phyloP scores from a whole-genome alignment of 2,329 filamentous ascomycete species.

The Penicillium sp. region DNA sequence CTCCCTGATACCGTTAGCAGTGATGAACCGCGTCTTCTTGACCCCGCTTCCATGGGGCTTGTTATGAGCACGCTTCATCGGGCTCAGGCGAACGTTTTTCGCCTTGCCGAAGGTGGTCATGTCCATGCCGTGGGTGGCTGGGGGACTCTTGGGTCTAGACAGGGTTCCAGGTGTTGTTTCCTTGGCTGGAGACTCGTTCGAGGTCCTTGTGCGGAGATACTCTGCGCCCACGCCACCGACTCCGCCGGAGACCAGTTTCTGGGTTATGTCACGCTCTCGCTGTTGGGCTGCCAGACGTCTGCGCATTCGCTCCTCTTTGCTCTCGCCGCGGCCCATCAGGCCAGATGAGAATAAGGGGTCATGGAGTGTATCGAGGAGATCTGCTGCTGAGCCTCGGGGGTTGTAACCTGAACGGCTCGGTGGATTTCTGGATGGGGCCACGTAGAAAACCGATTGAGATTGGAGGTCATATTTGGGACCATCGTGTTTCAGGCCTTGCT shows the following conservation, averaged over 20 bases:
- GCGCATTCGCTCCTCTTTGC: constrained; percentile 43
- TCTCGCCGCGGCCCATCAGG: constrained; percentile 41
- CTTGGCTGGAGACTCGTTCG: constrained; percentile 20
- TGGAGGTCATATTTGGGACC: constrained; percentile 40
- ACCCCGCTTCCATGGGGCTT: constrained; percentile 36
- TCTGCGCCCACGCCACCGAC: constrained; percentile 42
- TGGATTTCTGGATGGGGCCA: constrained; percentile 37
- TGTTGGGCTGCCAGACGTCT: constrained; percentile 43
- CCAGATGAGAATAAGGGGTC: constrained; percentile 44
- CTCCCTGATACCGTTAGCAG: constrained; percentile 71
- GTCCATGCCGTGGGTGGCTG: constrained; percentile 19
- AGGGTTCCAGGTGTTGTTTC: constrained; percentile 11
- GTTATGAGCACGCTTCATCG: constrained; percentile 39
- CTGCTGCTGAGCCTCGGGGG: constrained; percentile 36
- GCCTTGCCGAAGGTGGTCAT: constrained; percentile 34
- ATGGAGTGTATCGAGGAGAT: constrained; percentile 41
- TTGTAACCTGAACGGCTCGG: constrained; percentile 21
- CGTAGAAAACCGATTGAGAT: constrained; percentile 46
- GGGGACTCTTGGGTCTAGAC: constrained; percentile 10
- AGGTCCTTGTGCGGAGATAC: constrained; percentile 42
- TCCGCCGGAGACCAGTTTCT: constrained; percentile 37
- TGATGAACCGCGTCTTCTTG: constrained; percentile 75
- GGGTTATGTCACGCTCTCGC: constrained; percentile 45
- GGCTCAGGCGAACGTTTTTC: constrained; percentile 40
- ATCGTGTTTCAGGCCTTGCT: constrained; percentile 33